These are phyloP conservation scores for Lachancea quebecensis DNA, from an alignment of 805 yeast genomes.

Conservation along the genomic window DNA sequence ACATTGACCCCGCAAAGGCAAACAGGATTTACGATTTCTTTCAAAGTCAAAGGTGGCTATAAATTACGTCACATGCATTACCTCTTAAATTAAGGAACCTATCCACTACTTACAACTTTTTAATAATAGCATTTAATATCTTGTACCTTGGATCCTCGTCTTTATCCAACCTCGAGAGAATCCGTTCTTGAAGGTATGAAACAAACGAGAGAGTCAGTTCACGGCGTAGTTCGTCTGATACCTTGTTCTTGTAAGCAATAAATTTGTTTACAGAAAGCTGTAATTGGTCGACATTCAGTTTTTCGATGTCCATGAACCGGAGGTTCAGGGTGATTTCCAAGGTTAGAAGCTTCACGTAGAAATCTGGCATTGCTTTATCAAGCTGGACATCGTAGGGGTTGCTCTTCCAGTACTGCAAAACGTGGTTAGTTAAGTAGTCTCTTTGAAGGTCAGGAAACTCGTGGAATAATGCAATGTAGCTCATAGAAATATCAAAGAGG, in stretches of 20 bases:
- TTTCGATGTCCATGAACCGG: conserved; percentile 40
- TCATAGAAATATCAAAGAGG: conserved; percentile 37
- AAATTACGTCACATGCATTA: conserved; percentile 4
- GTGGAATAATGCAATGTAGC: conserved; percentile 55
- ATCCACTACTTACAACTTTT: conserved; percentile 20
- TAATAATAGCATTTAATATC: conserved; percentile 29
- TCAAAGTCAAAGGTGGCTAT: conserved; percentile 82
- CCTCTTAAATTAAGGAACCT: not conserved
- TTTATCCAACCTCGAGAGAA: conserved; percentile 23
- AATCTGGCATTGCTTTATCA: conserved; percentile 24
- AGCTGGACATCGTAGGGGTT: conserved; percentile 33
- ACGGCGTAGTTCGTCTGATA: conserved; percentile 29
- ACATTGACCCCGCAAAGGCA: conserved; percentile 82
- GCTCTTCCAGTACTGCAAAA: conserved; percentile 46
- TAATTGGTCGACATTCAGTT: conserved; percentile 45
- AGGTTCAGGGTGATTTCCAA: conserved; percentile 63
- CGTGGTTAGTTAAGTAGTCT: conserved; percentile 56
- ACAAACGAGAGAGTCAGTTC: conserved; percentile 33
- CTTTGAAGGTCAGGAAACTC: conserved; percentile 64
- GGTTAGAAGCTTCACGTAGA: conserved; percentile 36
- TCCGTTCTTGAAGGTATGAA: conserved; percentile 29
- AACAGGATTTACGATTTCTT: conserved; percentile 88
- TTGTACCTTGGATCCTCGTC: conserved; percentile 25
- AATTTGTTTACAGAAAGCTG: conserved; percentile 68
- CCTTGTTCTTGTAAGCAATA: conserved; percentile 48